Percentiles rank a stretch among this genome's conserved stretches.
Conservation (phyloP, 768 basidiomycete genomes). For the Tricholoma saponaceum region DNA sequence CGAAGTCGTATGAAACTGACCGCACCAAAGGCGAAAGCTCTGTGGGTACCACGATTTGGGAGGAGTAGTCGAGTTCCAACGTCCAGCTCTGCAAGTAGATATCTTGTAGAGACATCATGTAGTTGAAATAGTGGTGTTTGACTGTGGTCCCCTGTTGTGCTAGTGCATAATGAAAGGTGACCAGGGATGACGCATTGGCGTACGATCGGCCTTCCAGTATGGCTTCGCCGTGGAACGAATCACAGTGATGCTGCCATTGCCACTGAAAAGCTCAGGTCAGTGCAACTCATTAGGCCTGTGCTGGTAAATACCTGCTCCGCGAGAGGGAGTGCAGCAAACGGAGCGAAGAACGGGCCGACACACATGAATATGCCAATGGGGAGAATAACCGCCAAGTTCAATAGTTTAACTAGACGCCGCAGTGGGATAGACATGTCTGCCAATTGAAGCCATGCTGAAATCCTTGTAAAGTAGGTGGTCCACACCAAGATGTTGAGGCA, state of each 20-base stretch:
- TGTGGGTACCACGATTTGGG: neutral
- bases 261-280: neutral
- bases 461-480: neutral
- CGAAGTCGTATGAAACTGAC: slow-evolving; percentile 1
- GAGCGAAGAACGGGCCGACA: slow-evolving; percentile 10
- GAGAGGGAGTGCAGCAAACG: slow-evolving; percentile 12
- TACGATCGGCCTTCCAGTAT: slow-evolving; percentile 6
- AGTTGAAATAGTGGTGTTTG: neutral
- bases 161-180: neutral
- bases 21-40: neutral
- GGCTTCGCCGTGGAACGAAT: slow-evolving; percentile 9
- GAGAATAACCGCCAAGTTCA: neutral
- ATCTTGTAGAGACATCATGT: neutral
- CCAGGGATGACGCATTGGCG: neutral
- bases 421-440: neutral
- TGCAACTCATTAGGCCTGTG: neutral
- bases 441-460: neutral
- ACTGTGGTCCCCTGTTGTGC: neutral
- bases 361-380: slow-evolving; percentile 12
- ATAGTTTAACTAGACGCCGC: neutral
- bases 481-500: slow-evolving; percentile 10
- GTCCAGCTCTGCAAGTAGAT: neutral
- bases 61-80: neutral
- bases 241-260: slow-evolving; percentile 11
- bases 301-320: slow-evolving; percentile 6